Percentiles rank a stretch among this genome's conserved stretches.
phyloP scores from a whole-genome alignment of 768 basidiomycete genomes.

The Pleurotus platypus region DNA sequence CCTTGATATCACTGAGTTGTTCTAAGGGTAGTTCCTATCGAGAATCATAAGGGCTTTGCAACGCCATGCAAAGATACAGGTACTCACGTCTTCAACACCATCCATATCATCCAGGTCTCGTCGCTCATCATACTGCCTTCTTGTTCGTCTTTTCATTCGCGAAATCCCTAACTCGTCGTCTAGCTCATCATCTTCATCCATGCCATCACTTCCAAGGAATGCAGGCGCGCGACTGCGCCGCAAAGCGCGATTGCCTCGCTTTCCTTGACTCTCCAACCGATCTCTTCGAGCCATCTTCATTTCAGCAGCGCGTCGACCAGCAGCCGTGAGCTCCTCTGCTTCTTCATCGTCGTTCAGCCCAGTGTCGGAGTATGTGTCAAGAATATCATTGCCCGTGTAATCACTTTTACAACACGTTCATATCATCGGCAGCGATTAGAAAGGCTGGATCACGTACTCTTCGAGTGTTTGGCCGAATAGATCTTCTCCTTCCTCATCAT shows the following conservation, averaged over 20 bases:
- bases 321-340: slow-evolving; percentile 61
- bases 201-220: slow-evolving; percentile 82
- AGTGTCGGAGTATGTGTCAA: slow-evolving; percentile 85
- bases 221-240: slow-evolving; percentile 79
- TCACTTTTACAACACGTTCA: slow-evolving; percentile 46
- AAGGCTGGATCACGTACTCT: slow-evolving; percentile 43
- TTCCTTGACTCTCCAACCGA: slow-evolving; percentile 63
- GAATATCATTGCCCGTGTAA: slow-evolving; percentile 76
- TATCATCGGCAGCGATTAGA: slow-evolving; percentile 8
- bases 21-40: slow-evolving; percentile 88
- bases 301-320: slow-evolving; percentile 79
- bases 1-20: slow-evolving; percentile 96
- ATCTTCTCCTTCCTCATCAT: slow-evolving; percentile 75
- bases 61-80: not conserved
- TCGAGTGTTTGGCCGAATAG: slow-evolving; percentile 81
- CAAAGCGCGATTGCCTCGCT: slow-evolving; percentile 70
- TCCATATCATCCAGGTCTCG: slow-evolving; percentile 89
- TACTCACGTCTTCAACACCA: slow-evolving; percentile 77
- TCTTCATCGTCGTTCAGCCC: slow-evolving; percentile 84
- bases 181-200: slow-evolving; percentile 71
- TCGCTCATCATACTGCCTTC: slow-evolving; percentile 93
- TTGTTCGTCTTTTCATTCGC: slow-evolving; percentile 76
- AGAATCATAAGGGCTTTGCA: slow-evolving; percentile 13
- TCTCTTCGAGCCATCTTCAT: slow-evolving; percentile 86
- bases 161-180: slow-evolving; percentile 63